Base-by-base conservation (phyloP, 495 filamentous ascomycete species). In the Penicillium antarcticum region DNA sequence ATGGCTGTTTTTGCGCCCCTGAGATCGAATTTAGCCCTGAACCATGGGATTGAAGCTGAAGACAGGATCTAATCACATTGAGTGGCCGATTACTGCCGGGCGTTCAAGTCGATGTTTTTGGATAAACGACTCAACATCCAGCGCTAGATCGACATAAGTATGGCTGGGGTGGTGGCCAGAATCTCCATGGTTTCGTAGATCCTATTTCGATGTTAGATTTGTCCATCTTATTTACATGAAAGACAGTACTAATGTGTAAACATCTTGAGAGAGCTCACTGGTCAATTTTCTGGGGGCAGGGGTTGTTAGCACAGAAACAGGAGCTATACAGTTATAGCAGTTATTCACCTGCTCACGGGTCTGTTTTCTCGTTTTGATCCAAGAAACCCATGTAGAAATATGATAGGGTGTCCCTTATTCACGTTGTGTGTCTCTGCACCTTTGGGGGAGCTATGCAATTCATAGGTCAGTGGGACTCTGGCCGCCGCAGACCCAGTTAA, bases 1-100 rank as follows among this genome's bases (percentile, higher is more conserved):
- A 95, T 89, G 46, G 87, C 89, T 5, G 86, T 83, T 73, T 95
- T 95, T 16, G 90, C 90, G 47, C 91, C 91, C 86, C 85, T 87
- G 40, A 1, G 89, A 67, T 90, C 86, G 0, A 87, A 86, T 0
- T 36, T 24, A 36, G 33, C 23, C 21, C 14, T 17, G 5, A 9
- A 29, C 7, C n/a, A 21, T 18, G 26, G 0, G 14, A 26, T 36
- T 14, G 10, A 12, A 29, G 5, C 24, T 4, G 9, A 21, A 21
- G n/a, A 1, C 8, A 29, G 5, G 12, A 4, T 5, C 16, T 36
- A 16, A 29, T 26, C 46, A 51, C 53, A 56, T 56, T 39, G 53
- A 56, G 19, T 56, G 53, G 3, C 53, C 53, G 57, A 94, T 88
- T 6, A 95, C 66, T 0, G 83, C 86, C 0, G 80, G 66, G 3